phyloP scores from a whole-genome alignment of 192 early-diverging fungal species.

The Coemansia sp. region DNA sequence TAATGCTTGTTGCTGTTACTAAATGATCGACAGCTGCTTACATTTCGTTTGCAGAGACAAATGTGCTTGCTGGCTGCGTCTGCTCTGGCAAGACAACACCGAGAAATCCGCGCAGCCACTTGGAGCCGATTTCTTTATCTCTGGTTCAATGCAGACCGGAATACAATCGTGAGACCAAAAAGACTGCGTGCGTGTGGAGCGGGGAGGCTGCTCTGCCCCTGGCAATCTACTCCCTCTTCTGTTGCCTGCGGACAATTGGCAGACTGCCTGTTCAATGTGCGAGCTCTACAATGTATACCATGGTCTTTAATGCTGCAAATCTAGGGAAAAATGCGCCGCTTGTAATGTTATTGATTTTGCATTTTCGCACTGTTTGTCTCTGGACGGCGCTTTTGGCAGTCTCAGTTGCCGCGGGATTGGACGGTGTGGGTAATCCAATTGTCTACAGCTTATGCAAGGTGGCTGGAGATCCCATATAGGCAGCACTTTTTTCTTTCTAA shows the following conservation, averaged over 20 bases:
- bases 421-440: neutral
- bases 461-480: neutral
- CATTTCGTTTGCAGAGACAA: too few relatives aligned
- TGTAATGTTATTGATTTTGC: neutral
- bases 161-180: neutral
- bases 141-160: too few relatives aligned
- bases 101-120: too few relatives aligned
- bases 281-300: neutral
- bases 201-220: neutral
- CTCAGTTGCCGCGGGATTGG: neutral
- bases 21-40: too few relatives aligned
- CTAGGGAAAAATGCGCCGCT: neutral
- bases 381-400: neutral
- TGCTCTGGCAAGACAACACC: too few relatives aligned
- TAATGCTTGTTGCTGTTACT: too few relatives aligned
- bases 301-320: neutral
- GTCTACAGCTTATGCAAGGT: conserved; percentile 1
- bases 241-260: neutral
- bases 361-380: neutral
- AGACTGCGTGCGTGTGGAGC: neutral
- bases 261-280: neutral
- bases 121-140: too few relatives aligned
- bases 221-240: neutral
- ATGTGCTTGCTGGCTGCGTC: too few relatives aligned
- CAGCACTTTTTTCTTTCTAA: neutral